Evolutionary conservation across 805 yeast species (phyloP), one percentile per base, ranked within the genome.

Genomic region (Myxozyma sirexii): DNA sequence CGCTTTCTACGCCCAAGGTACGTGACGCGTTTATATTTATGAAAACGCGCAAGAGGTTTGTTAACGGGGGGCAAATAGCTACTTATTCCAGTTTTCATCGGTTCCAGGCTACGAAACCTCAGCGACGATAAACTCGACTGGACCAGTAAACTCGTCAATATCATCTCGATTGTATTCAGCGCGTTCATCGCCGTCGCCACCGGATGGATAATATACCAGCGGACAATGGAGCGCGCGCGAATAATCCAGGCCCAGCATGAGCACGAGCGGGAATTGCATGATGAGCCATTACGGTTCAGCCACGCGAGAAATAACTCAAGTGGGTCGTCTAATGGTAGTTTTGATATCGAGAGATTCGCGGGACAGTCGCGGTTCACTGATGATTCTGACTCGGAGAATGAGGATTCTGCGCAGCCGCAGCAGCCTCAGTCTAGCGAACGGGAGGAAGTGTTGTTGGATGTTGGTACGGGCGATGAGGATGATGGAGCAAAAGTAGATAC

Each of bases 1-100:
- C 84, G 0, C 71, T 90, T 35, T 84, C 96, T 1, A 83, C 96
- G 0, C 98, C 98, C 6, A 94, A 65, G 63, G 64, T 60, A 21
- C 2, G 46, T 27, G 13, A n/a, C n/a, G n/a, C n/a, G n/a, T n/a
- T n/a, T n/a, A n/a, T n/a, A n/a, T n/a, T n/a, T n/a, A n/a, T n/a
- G n/a, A n/a, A n/a, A n/a, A n/a, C n/a, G n/a, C n/a, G n/a, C n/a
- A n/a, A n/a, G n/a, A n/a, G n/a, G n/a, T n/a, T n/a, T n/a, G n/a
- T n/a, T n/a, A n/a, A n/a, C n/a, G n/a, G n/a, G n/a, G 4, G 23
- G 7, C 26, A 26, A 6, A 10, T 38, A 63, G 62, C 48, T 64
- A 12, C 47, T 64, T 10, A 57, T 64, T 21, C 63, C 61, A 13
- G 60, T 47, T 4, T 64, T 64, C 42, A 63, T 64, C 41, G 68